Evolutionary conservation across 768 basidiomycete genomes (phyloP).

Genomic region (Mycena chlorophos): DNA sequence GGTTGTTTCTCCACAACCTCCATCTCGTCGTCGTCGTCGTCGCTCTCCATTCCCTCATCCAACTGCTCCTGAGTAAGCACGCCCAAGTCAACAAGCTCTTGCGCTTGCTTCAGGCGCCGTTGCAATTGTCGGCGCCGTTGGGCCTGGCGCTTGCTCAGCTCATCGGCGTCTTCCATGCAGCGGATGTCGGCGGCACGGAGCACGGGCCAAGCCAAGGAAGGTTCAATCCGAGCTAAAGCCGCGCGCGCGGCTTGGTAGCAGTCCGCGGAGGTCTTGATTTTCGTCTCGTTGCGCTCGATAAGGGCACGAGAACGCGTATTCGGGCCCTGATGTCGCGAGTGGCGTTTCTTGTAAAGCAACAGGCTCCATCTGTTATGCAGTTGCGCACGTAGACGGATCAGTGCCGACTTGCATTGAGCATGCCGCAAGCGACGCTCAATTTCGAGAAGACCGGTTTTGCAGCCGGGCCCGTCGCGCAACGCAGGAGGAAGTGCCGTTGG

Average conservation of each 20-base stretch:
- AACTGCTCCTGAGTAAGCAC: no score
- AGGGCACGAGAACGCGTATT: constrained; percentile 10
- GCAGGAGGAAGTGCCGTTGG: no score
- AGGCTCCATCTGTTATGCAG: constrained; percentile 18
- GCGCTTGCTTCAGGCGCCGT: no score
- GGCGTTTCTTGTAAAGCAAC: constrained; percentile 8
- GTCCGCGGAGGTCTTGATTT: background rate
- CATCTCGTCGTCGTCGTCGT: no score
- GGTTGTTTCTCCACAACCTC: no score
- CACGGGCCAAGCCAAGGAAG: background rate
- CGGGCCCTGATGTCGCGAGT: constrained; percentile 15
- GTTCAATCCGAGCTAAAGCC: background rate
- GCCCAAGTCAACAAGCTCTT: no score
- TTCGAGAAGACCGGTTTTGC: background rate
- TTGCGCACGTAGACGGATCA: constrained; percentile 19
- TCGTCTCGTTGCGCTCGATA: background rate
- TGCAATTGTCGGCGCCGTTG: no score
- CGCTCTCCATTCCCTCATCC: no score
- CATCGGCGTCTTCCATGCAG: background rate
- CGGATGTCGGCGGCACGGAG: background rate
- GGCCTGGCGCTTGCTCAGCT: background rate
- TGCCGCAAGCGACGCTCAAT: constrained; percentile 15
- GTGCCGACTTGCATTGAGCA: constrained; percentile 18
- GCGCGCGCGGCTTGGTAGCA: constrained; percentile 10
- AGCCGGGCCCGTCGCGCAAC: background rate